Evolutionary conservation across 164 flowering plant species (phyloP).

Genomic region (Annona cherimola): DNA sequence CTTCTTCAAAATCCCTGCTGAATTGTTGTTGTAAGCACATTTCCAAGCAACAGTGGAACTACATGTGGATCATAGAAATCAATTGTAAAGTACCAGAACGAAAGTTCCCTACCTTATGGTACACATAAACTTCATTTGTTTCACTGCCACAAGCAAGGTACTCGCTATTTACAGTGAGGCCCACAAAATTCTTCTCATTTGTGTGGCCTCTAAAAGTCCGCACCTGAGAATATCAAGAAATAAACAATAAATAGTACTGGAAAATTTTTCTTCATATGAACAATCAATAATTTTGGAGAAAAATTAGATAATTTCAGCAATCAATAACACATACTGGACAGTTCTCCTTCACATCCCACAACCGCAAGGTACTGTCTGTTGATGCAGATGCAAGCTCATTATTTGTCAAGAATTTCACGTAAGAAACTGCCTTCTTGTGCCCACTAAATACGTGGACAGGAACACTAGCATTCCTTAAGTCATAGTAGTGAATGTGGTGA

Average conservation of each 20-base stretch:
- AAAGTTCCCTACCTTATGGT: slow-evolving; percentile 69
- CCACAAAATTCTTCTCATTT: slow-evolving; percentile 96
- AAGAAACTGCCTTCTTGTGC: slow-evolving; percentile 91
- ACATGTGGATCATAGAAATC: not conserved
- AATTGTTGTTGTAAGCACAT: not conserved
- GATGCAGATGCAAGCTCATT: slow-evolving; percentile 97
- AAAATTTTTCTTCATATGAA: not conserved
- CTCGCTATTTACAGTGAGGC: slow-evolving; percentile 78
- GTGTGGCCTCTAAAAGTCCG: slow-evolving; percentile 87
- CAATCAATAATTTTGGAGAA: not conserved
- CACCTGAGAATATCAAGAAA: slow-evolving; percentile 38
- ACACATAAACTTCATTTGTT: slow-evolving; percentile 88
- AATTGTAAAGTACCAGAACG: not conserved
- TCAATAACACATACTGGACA: slow-evolving; percentile 43
- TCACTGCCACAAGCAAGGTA: slow-evolving; percentile 98
- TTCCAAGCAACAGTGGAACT: not conserved
- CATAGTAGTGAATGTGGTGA: slow-evolving; percentile 91
- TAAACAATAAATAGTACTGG: not conserved
- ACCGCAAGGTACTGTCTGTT: slow-evolving; percentile 88
- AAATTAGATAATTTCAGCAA: not conserved
- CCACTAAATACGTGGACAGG: slow-evolving; percentile 89
- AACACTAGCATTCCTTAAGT: slow-evolving; percentile 70
- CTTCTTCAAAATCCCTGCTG: not conserved
- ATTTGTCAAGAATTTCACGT: slow-evolving; percentile 88
- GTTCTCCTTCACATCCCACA: slow-evolving; percentile 94